Percentiles rank a stretch among this genome's conserved stretches.
Evolutionary conservation across 331 rosid species (phyloP).

Genomic region (Cydonia oblonga): DNA sequence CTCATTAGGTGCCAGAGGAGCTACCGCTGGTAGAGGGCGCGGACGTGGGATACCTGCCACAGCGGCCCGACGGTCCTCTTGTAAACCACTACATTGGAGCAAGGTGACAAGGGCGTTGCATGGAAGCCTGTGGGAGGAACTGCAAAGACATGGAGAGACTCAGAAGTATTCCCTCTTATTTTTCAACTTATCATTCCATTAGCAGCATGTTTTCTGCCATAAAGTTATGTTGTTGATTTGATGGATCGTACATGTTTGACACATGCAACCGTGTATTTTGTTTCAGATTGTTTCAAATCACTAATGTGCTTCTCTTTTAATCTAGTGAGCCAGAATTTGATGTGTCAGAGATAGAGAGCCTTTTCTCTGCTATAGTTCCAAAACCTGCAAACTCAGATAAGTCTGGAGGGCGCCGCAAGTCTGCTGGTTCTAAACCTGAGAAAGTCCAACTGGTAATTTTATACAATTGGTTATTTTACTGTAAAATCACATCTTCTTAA

Average conservation of each 20-base stretch:
- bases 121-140: constrained; percentile 99
- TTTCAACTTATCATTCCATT: background rate
- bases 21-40: constrained; percentile 96
- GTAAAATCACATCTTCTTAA: background rate
- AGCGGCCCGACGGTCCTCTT: constrained; percentile 63
- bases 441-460: constrained; percentile 77
- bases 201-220: background rate
- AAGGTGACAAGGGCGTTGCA: constrained; percentile 89
- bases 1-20: background rate
- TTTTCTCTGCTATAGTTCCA: constrained; percentile 84
- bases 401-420: constrained; percentile 79
- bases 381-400: constrained; percentile 72
- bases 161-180: constrained; percentile 41
- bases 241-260: background rate
- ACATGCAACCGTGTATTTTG: background rate
- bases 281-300: constrained; percentile 13
- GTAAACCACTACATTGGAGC: constrained; percentile 95
- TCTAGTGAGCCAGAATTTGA: constrained; percentile 88
- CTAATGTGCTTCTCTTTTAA: constrained; percentile 21
- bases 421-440: constrained; percentile 82
- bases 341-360: constrained; percentile 78
- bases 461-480: constrained; percentile 1
- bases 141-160: constrained; percentile 74
- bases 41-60: constrained; percentile 58
- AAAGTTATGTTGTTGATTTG: background rate